These are phyloP conservation scores for Avicennia marina DNA, from an alignment of 257 asterid genomes.

Conservation along the genomic window DNA sequence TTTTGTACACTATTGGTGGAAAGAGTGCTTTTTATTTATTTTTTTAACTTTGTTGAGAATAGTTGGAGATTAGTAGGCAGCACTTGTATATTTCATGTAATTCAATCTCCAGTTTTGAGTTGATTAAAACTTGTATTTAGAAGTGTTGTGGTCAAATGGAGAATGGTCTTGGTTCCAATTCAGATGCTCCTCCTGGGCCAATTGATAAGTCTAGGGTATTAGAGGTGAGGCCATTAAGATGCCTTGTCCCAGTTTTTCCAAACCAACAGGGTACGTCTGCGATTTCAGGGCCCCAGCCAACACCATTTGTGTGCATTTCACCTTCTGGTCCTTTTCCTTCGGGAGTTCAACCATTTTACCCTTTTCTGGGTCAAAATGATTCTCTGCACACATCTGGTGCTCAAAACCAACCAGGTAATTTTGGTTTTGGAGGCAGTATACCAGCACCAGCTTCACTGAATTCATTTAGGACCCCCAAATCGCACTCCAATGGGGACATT, in stretches of 20 bases:
- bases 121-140: too few species aligned
- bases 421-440: slow-evolving; percentile 30
- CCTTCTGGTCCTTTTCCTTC: slow-evolving; percentile 88
- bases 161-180: slow-evolving; percentile 46
- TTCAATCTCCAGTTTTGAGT: too few species aligned
- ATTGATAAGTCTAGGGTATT: slow-evolving; percentile 78
- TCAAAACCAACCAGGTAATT: slow-evolving; percentile 27
- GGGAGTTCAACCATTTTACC: slow-evolving; percentile 86
- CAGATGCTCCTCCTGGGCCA: slow-evolving; percentile 39
- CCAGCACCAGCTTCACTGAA: slow-evolving; percentile 70
- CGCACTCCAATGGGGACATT: slow-evolving; percentile 42
- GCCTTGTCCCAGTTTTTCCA: slow-evolving; percentile 77
- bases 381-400: slow-evolving; percentile 31
- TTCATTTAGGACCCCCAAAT: slow-evolving; percentile 60
- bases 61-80: slow-evolving; percentile 1
- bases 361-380: slow-evolving; percentile 39
- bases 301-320: slow-evolving; percentile 71
- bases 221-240: slow-evolving; percentile 71
- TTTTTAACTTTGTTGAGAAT: slow-evolving; percentile 11
- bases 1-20: slow-evolving; percentile 5
- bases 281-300: slow-evolving; percentile 42
- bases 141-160: slow-evolving; percentile 44
- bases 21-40: too few species aligned
- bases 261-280: slow-evolving; percentile 44
- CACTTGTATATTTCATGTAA: too few species aligned